phyloP scores from a whole-genome alignment of 805 yeast genomes.

The Monosporozyma yasuniensis region DNA sequence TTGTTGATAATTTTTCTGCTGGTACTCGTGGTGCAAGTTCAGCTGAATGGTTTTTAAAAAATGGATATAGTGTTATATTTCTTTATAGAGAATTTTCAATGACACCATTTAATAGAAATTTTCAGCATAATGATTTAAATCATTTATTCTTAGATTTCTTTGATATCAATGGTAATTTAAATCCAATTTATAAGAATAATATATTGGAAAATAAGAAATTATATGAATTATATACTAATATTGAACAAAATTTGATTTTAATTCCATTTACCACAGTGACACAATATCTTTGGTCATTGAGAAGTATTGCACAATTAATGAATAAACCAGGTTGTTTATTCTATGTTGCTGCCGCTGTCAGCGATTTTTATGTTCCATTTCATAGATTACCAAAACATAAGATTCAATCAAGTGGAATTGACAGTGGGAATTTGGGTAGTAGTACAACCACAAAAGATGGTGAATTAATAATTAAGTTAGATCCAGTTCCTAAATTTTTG shows the following conservation, averaged over 20 bases:
- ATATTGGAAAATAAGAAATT: slow-evolving; percentile 51
- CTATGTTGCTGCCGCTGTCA: slow-evolving; percentile 92
- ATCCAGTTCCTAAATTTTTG: slow-evolving; percentile 92
- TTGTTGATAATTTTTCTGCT: slow-evolving; percentile 92
- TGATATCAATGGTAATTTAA: slow-evolving; percentile 49
- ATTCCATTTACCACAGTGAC: slow-evolving; percentile 91
- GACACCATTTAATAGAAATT: slow-evolving; percentile 81
- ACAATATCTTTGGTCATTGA: slow-evolving; percentile 80
- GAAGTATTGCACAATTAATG: slow-evolving; percentile 51
- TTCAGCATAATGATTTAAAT: slow-evolving; percentile 56
- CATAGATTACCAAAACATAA: slow-evolving; percentile 85
- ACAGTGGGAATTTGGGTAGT: background rate
- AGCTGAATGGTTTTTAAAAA: slow-evolving; percentile 79
- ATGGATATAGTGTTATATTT: slow-evolving; percentile 86
- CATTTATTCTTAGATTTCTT: slow-evolving; percentile 80
- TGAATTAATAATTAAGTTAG: slow-evolving; percentile 70
- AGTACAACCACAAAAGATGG: slow-evolving; percentile 36
- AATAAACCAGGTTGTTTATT: slow-evolving; percentile 57
- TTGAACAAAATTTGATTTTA: slow-evolving; percentile 34
- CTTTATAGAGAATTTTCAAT: slow-evolving; percentile 85
- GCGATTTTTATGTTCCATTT: slow-evolving; percentile 86
- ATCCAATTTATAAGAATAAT: slow-evolving; percentile 47
- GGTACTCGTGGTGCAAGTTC: slow-evolving; percentile 96
- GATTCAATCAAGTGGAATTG: slow-evolving; percentile 56
- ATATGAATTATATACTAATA: slow-evolving; percentile 20